These are phyloP conservation scores for Endoconidiophora polonica DNA, from an alignment of 2,329 filamentous ascomycete species.

Conservation along the genomic window DNA sequence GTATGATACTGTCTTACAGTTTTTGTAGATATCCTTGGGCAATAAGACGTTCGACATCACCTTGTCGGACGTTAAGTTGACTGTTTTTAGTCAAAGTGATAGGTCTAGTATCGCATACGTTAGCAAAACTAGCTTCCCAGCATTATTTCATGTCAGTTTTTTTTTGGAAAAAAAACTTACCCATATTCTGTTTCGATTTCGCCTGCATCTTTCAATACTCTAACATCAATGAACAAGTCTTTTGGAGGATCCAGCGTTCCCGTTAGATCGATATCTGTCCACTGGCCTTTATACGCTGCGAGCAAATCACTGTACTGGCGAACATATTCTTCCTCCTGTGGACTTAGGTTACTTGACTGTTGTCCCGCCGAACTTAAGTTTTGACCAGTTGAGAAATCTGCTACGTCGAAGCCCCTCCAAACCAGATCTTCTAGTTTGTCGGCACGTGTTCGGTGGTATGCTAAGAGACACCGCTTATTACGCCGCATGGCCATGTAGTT, in stretches of 20 bases:
- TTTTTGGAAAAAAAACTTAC: constrained; percentile 33
- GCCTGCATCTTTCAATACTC: constrained; percentile 88
- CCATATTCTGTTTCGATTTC: constrained; percentile 99
- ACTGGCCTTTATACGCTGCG: constrained; percentile 93
- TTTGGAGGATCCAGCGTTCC: constrained; percentile 86
- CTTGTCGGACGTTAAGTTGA: constrained; percentile 91
- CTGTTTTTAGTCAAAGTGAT: constrained; percentile 97
- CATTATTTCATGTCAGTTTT: background rate
- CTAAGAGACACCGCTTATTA: constrained; percentile 88
- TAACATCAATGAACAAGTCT: constrained; percentile 91
- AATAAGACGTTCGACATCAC: constrained; percentile 87
- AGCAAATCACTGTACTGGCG: constrained; percentile 80
- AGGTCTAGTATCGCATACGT: constrained; percentile 36
- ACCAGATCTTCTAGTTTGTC: constrained; percentile 88
- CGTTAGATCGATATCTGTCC: constrained; percentile 94
- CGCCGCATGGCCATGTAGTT: constrained; percentile 89
- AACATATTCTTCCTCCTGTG: constrained; percentile 93
- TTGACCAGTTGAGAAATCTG: constrained; percentile 47
- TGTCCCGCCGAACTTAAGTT: constrained; percentile 14
- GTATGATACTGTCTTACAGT: constrained; percentile 24
- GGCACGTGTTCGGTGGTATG: constrained; percentile 79
- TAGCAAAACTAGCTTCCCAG: constrained; percentile 6
- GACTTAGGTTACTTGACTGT: constrained; percentile 57
- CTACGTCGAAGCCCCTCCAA: constrained; percentile 75
- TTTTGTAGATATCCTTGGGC: constrained; percentile 89